Base-by-base conservation (phyloP, 257 asterid species). In the Primulina eburnea region DNA sequence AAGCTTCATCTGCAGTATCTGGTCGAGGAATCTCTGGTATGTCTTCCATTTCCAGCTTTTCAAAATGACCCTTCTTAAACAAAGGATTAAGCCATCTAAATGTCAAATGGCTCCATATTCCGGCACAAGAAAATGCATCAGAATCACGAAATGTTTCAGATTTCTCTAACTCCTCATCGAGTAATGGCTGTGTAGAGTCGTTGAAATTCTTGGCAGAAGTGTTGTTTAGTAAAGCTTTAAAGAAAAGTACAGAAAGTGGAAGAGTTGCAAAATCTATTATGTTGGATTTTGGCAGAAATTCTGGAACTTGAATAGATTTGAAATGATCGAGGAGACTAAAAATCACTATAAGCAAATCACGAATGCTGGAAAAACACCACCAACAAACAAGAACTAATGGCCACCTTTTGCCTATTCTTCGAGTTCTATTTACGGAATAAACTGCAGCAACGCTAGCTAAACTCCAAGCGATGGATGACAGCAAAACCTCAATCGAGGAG, bases 51-150 rank as follows among this genome's bases (percentile, higher is more conserved):
- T 78, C 79, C 21, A 90, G 89, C 62, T 86, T 88, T 58, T 77
- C 80, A 0, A 16, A 21, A 63, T 53, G 84, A 0, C 98, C 98
- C 68, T 68, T 82, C 29, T 76, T 73, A 61, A 92, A 90, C 14
- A 92, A 71, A 28, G 92, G 97, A 82, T 90, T 92, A 14, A 89
- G 89, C 98, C 98, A 92, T 73, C 63, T 80, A 56, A 92, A 90
- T 57, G 88, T 81, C 50, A 88, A 70, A 11, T 66, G 80, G 67
- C 92, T 88, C 98, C 96, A 89, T 60, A 88, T 76, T 60, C 96
- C 90, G 60, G 98, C 83, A 33, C 52, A 69, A 0, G 95, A 90
- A 78, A 79, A 82, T 4, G 84, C 84, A 69, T 81, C 88, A 62
- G 40, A 20, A 52, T 40, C 64, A 4, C 8, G 10, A 50, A 50